Evolutionary conservation across 176 grass and related monocot species (phyloP).

Genomic region (Eleusine coracana): DNA sequence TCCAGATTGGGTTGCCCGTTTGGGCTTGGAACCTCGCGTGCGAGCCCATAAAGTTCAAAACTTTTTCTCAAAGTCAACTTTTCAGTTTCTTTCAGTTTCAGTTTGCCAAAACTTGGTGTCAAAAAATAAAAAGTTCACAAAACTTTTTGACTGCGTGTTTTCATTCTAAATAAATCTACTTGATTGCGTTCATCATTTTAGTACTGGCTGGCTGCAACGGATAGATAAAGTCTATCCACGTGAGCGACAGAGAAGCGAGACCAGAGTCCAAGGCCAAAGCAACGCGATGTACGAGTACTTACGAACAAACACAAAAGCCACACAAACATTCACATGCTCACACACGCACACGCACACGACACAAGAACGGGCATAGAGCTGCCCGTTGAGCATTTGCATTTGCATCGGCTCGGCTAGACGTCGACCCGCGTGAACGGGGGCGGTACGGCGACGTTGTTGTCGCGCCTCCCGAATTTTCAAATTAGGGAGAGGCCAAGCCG

Average conservation of each 20-base stretch:
- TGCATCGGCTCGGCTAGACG: too few relatives aligned
- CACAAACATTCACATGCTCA: neutral
- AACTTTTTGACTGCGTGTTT: neutral
- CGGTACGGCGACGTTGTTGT: neutral
- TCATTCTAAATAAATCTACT: too few relatives aligned
- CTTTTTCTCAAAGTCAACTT: neutral
- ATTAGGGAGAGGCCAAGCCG: neutral
- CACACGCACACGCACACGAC: neutral
- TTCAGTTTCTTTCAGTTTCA: neutral
- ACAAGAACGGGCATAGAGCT: neutral
- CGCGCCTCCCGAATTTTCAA: conserved; percentile 9
- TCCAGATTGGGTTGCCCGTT: neutral
- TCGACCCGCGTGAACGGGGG: neutral
- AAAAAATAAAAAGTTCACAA: neutral
- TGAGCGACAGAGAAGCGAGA: neutral
- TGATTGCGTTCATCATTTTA: neutral
- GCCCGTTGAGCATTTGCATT: neutral
- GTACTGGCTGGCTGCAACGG: neutral
- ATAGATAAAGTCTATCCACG: neutral
- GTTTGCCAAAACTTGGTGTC: neutral
- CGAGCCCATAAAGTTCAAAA: conserved; percentile 5
- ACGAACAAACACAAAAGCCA: neutral
- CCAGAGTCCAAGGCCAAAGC: conserved; percentile 1
- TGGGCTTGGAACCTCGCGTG: conserved; percentile 11
- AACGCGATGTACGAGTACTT: conserved; percentile 14